phyloP scores from a whole-genome alignment of 208 protist genomes.

The Leishmania amazonensis region DNA sequence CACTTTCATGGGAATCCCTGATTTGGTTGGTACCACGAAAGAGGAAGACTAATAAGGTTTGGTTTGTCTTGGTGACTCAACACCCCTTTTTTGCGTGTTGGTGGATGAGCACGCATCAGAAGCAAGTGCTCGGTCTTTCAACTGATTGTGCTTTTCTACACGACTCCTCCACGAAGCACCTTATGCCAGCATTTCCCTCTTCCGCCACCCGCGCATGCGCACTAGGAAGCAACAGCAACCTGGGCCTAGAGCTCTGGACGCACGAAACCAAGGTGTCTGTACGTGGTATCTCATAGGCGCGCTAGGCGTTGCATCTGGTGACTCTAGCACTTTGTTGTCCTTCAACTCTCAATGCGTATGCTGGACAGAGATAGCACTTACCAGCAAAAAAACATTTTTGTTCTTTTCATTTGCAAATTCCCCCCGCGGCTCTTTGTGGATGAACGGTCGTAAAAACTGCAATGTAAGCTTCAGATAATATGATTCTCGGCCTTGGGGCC shows the following conservation, averaged over 20 bases:
- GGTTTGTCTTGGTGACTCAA: not conserved
- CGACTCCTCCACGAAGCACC: not conserved
- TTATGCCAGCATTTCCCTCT: not conserved
- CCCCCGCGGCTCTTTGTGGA: not conserved
- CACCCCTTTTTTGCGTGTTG: not conserved
- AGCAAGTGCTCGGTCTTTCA: not conserved
- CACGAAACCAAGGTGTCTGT: not conserved
- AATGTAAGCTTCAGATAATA: not conserved
- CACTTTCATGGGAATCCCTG: too few species aligned
- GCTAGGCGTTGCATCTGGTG: not conserved
- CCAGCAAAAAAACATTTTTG: not conserved
- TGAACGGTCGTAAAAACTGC: not conserved
- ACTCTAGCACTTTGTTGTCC: not conserved
- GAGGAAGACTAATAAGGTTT: not conserved
- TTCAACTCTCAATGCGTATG: not conserved
- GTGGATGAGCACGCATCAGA: not conserved
- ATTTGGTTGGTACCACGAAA: not conserved
- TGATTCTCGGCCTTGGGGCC: not conserved
- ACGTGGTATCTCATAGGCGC: too few species aligned
- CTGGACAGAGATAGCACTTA: not conserved
- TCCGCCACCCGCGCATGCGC: not conserved
- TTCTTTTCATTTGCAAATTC: not conserved
- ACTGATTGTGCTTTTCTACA: not conserved
- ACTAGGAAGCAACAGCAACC: too few species aligned
- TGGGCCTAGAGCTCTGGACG: not conserved